Conservation (phyloP, 805 yeast genomes). For the Pichia ethanolica region DNA sequence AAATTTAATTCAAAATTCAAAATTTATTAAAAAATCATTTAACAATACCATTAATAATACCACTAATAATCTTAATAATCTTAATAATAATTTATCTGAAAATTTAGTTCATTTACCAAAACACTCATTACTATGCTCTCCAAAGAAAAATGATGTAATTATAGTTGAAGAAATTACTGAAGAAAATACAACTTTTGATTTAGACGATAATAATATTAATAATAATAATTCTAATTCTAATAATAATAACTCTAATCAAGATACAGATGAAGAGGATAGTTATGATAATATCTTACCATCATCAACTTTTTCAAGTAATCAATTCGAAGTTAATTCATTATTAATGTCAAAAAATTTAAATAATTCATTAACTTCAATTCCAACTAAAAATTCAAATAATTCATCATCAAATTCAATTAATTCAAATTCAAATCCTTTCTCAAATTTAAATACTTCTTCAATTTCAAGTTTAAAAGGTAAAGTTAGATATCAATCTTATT, state of each 20-base stretch:
- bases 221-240: background rate
- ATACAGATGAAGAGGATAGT: background rate
- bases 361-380: constrained; percentile 22
- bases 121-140: constrained; percentile 25
- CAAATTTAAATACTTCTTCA: constrained; percentile 14
- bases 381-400: constrained; percentile 15
- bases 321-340: constrained; percentile 18
- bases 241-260: background rate
- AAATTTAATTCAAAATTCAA: background rate
- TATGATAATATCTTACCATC: background rate
- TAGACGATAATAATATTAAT: background rate
- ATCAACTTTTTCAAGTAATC: constrained; percentile 9
- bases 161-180: constrained; percentile 26
- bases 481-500: constrained; percentile 29
- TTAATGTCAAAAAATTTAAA: constrained; percentile 13
- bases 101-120: constrained; percentile 18
- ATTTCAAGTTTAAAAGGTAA: constrained; percentile 22
- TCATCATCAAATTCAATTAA: constrained; percentile 16
- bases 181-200: constrained; percentile 14
- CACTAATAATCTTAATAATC: too few species aligned
- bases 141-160: constrained; percentile 25
- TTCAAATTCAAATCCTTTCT: constrained; percentile 10
- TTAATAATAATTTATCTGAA: background rate
- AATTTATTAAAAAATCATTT: background rate
- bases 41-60: too few species aligned